These are phyloP conservation scores for Isatis lusitanica DNA, from an alignment of 441 rosid genomes.

Conservation along the genomic window DNA sequence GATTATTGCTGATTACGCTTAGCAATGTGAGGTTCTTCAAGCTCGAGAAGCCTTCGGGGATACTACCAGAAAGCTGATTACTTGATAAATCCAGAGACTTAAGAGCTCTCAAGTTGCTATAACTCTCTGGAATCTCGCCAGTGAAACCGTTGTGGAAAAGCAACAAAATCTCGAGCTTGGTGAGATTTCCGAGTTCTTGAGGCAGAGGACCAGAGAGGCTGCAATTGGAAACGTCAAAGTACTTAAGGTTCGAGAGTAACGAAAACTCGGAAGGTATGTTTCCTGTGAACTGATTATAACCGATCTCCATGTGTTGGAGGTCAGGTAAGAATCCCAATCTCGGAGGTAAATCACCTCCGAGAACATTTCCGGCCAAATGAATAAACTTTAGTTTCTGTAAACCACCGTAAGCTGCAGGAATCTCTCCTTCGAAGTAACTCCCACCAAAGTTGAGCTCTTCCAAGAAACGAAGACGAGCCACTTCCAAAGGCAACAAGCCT, in stretches of 20 bases:
- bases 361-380: slow-evolving; percentile 64
- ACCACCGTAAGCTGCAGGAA: slow-evolving; percentile 62
- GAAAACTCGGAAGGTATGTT: slow-evolving; percentile 58
- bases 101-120: slow-evolving; percentile 48
- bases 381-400: slow-evolving; percentile 55
- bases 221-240: slow-evolving; percentile 64
- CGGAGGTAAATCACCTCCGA: slow-evolving; percentile 66
- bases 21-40: slow-evolving; percentile 58
- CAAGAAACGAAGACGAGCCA: slow-evolving; percentile 52
- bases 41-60: slow-evolving; percentile 56
- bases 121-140: slow-evolving; percentile 70
- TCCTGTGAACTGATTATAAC: slow-evolving; percentile 68
- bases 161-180: slow-evolving; percentile 52
- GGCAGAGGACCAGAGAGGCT: slow-evolving; percentile 68
- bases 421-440: slow-evolving; percentile 79
- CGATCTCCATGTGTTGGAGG: slow-evolving; percentile 76
- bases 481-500: slow-evolving; percentile 63
- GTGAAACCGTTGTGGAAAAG: slow-evolving; percentile 60
- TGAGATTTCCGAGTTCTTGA: slow-evolving; percentile 56
- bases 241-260: slow-evolving; percentile 53
- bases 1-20: slow-evolving; percentile 58
- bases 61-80: slow-evolving; percentile 65
- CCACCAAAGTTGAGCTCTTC: slow-evolving; percentile 91
- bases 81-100: slow-evolving; percentile 65
- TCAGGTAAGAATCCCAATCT: slow-evolving; percentile 56